Percentiles rank a stretch among this genome's conserved stretches.
phyloP scores from a whole-genome alignment of 768 basidiomycete genomes.

The Leccinum arenicola region DNA sequence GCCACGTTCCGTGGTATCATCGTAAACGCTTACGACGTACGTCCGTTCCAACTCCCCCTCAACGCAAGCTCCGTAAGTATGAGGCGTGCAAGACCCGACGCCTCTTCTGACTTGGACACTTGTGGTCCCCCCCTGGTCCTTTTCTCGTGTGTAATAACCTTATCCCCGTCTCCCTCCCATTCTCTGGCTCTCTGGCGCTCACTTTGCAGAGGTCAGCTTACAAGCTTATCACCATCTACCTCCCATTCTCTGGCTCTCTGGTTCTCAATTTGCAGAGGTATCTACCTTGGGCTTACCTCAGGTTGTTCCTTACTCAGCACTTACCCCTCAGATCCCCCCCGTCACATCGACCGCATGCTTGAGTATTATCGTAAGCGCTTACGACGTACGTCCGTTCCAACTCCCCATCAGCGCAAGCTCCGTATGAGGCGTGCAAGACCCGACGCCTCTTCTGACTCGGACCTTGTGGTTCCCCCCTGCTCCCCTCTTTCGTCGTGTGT shows the following conservation, averaged over 20 bases:
- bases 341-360: neutral
- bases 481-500: too few relatives aligned
- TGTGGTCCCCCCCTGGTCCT: neutral
- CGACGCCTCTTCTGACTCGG: neutral
- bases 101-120: neutral
- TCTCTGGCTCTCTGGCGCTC: neutral
- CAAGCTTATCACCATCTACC: neutral
- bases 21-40: neutral
- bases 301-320: neutral
- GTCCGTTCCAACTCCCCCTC: neutral
- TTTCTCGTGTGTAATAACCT: neutral
- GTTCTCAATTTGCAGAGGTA: neutral
- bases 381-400: neutral
- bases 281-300: neutral
- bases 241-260: neutral
- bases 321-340: neutral
- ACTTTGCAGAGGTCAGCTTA: neutral
- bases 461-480: too few relatives aligned
- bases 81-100: neutral
- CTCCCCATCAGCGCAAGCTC: neutral
- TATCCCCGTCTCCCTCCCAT: neutral
- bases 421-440: neutral
- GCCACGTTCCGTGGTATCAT: neutral
- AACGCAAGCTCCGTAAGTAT: neutral
- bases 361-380: neutral